Conservation (phyloP, 2,329 filamentous ascomycete species). For the Arthrobotrys megalospora region DNA sequence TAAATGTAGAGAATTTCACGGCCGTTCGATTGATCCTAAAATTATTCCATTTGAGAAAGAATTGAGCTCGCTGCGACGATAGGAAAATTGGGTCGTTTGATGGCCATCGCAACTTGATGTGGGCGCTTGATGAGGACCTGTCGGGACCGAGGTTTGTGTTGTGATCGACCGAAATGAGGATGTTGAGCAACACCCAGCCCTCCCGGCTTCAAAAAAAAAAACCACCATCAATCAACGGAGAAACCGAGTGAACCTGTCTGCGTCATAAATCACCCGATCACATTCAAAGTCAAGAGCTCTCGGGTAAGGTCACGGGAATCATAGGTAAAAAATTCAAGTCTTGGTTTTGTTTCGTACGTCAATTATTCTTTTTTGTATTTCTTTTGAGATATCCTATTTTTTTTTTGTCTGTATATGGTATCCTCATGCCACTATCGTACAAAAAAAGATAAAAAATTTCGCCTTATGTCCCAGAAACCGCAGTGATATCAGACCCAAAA, state of each 20-base stretch:
- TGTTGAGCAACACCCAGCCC: too few relatives aligned
- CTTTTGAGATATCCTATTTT: slow-evolving; percentile 22
- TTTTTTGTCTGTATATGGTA: slow-evolving; percentile 46
- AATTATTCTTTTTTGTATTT: slow-evolving; percentile 23
- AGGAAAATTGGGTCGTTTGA: neutral
- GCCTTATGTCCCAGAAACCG: slow-evolving; percentile 24
- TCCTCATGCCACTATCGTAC: slow-evolving; percentile 52
- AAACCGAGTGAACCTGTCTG: too few relatives aligned
- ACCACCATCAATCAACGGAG: too few relatives aligned
- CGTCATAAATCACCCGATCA: too few relatives aligned
- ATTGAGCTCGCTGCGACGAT: neutral
- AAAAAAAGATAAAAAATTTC: slow-evolving; percentile 16
- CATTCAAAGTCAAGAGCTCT: too few relatives aligned
- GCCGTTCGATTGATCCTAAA: neutral
- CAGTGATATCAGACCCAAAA: slow-evolving; percentile 1
- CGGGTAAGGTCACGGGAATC: too few relatives aligned
- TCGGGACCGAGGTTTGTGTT: too few relatives aligned
- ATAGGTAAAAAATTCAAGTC: too few relatives aligned
- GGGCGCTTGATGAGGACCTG: neutral
- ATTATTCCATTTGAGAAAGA: neutral
- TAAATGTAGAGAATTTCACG: neutral
- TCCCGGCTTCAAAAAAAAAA: too few relatives aligned
- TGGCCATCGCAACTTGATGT: neutral
- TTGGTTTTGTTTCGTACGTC: neutral
- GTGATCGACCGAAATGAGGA: too few relatives aligned